Base-by-base conservation (phyloP, 1,284 basidiomycete genomes). In the Cystobasidium slooffiae region DNA sequence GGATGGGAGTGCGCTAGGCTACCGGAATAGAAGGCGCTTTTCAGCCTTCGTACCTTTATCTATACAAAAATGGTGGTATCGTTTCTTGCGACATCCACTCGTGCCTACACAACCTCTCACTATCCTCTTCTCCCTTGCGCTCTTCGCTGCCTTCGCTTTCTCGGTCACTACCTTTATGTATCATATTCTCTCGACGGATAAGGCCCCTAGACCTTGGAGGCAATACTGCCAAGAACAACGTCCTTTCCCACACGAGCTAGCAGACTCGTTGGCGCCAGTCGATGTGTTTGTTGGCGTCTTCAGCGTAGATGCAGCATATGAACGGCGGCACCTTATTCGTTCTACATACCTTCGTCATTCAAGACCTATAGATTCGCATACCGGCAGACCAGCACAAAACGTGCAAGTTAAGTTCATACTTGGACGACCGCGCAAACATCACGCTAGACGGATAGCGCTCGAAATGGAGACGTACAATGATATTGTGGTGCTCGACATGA, bases 401-500 rank as follows among this genome's bases (percentile, higher is more conserved):
- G 92, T 94, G 0, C 85, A 94, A 74, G 89, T 99, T 55, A 90
- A 94, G 22, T 99, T 99, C 82, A 88, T 99, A 77, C 86, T 99
- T 67, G 96, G 94, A 7, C 88, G 90, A 77, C 95, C 96, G 9
- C 85, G 89, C 31, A 88, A 88, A 78, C 88, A 89, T 75, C 92
- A 89, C 87, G 91, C 91, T 76, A 85, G 89, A 63, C 86, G 90
- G 24, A 87, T 99, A 74, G 88, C 89, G 78, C 84, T 95, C 52
- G 97, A 99, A 84, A 93, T 93, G 88, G 92, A 98, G 81, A 89
- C 89, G 79, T 97, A 91, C 83, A 92, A 94, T 79, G 93, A 96
- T 81, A 89, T 96, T 74, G 85, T 95, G 75, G 87, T 96, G 72
- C 86, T 96, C 65, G 92, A 93, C 59, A 88, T 91, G 67, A 80